A percentile compares a stretch with the other conserved stretches of the same genome.
Evolutionary conservation across 2,329 filamentous ascomycete species (phyloP).

Genomic region (Aspergillus costaricaensis): DNA sequence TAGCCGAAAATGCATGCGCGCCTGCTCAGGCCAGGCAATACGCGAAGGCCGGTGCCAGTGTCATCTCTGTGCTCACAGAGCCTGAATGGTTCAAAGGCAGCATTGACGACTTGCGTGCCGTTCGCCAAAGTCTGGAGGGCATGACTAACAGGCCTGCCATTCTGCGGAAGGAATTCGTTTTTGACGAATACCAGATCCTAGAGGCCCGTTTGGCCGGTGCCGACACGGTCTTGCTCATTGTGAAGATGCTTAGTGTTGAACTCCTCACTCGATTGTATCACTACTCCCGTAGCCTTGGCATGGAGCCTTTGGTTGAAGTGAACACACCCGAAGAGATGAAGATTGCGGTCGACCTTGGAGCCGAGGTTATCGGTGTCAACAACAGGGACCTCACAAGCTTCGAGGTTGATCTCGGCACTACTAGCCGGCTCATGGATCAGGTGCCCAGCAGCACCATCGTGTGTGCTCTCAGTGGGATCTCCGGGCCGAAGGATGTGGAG

Average conservation of each 20-base stretch:
- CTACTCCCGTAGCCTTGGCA: slow-evolving; percentile 86
- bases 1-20: slow-evolving; percentile 82
- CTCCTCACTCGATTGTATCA: slow-evolving; percentile 77
- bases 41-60: slow-evolving; percentile 88
- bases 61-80: slow-evolving; percentile 97
- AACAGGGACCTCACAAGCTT: slow-evolving; percentile 96
- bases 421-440: slow-evolving; percentile 81
- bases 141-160: slow-evolving; percentile 93
- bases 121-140: slow-evolving; percentile 82
- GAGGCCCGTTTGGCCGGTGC: slow-evolving; percentile 91
- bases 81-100: slow-evolving; percentile 99
- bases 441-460: slow-evolving; percentile 85
- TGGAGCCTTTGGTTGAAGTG: slow-evolving; percentile 97
- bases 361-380: slow-evolving; percentile 94
- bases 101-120: slow-evolving; percentile 86
- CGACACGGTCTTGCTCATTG: slow-evolving; percentile 91
- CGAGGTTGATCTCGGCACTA: slow-evolving; percentile 92
- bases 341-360: slow-evolving; percentile 78
- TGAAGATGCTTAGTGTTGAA: slow-evolving; percentile 89
- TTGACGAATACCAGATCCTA: slow-evolving; percentile 96
- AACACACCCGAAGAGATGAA: slow-evolving; percentile 94
- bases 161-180: slow-evolving; percentile 94
- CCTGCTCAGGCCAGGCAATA: slow-evolving; percentile 89
- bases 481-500: slow-evolving; percentile 81
- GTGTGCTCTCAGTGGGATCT: slow-evolving; percentile 92